A percentile compares a stretch with the other conserved stretches of the same genome.
These are phyloP conservation scores for Peronospora belbahrii DNA, from an alignment of 352 stramenopile genomes.

Conservation along the genomic window DNA sequence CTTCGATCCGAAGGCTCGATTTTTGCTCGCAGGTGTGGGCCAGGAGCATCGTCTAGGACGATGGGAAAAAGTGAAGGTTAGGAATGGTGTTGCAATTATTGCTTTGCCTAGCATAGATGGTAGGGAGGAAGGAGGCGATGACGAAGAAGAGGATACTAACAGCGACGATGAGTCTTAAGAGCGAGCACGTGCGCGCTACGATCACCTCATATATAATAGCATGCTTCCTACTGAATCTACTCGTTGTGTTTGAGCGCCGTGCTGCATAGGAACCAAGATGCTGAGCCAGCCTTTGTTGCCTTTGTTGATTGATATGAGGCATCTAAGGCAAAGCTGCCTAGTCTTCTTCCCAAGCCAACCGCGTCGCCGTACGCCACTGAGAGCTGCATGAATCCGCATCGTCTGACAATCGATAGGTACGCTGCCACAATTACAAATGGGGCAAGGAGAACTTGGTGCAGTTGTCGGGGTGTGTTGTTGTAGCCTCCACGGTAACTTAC, in stretches of 20 bases:
- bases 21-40: conserved; percentile 85
- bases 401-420: conserved; percentile 86
- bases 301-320: conserved; percentile 11
- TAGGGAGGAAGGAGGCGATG: conserved; percentile 24
- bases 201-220: conserved; percentile 17
- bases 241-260: not conserved
- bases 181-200: conserved; percentile 3
- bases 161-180: conserved; percentile 31
- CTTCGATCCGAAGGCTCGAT: conserved; percentile 77
- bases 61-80: conserved; percentile 85
- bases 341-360: conserved; percentile 48
- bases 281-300: conserved; percentile 11
- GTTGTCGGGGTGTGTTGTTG: conserved; percentile 18
- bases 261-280: not conserved
- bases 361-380: conserved; percentile 76
- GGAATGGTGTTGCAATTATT: conserved; percentile 89
- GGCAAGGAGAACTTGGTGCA: no score
- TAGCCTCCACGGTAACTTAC: conserved; percentile 16
- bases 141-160: conserved; percentile 23
- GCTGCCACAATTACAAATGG: conserved; percentile 87
- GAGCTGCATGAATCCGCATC: conserved; percentile 84
- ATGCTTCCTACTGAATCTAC: conserved; percentile 11
- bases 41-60: conserved; percentile 90
- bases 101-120: conserved; percentile 59
- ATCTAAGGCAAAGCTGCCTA: conserved; percentile 4